These are phyloP conservation scores for Castanospermum australe DNA, from an alignment of 306 rosid species.

Conservation along the genomic window DNA sequence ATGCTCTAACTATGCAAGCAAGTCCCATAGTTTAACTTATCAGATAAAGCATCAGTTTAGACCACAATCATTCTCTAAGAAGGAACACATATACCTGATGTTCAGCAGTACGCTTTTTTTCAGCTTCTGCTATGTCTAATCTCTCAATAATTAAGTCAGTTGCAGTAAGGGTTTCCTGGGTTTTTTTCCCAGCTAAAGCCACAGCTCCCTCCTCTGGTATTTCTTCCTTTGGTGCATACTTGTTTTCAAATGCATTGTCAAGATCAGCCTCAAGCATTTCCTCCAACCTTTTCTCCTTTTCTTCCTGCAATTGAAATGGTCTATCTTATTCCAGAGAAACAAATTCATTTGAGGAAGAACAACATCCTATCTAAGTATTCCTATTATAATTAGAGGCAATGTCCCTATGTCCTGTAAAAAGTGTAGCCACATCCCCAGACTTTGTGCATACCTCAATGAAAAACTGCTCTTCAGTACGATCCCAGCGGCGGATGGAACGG, in stretches of 20 bases:
- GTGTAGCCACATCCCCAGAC: neutral
- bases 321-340: neutral
- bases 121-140: conserved; percentile 78
- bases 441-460: conserved; percentile 75
- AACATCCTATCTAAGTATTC: neutral
- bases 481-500: conserved; percentile 96
- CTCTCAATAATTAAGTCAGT: conserved; percentile 82
- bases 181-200: conserved; percentile 83
- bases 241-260: conserved; percentile 70
- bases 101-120: conserved; percentile 57
- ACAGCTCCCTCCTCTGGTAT: conserved; percentile 96
- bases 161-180: conserved; percentile 90
- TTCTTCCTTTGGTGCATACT: conserved; percentile 63
- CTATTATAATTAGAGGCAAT: neutral
- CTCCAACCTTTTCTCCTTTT: conserved; percentile 90
- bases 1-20: conserved; percentile 3
- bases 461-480: conserved; percentile 96
- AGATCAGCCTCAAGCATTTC: conserved; percentile 80
- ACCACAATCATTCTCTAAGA: neutral
- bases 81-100: conserved; percentile 53
- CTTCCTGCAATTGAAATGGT: conserved; percentile 74
- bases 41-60: conserved; percentile 1
- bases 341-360: conserved; percentile 1
- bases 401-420: conserved; percentile 1
- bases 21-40: neutral